Evolutionary conservation across 768 basidiomycete genomes (phyloP), one percentile per base, ranked within the genome.

Genomic region (Suillus luteus): DNA sequence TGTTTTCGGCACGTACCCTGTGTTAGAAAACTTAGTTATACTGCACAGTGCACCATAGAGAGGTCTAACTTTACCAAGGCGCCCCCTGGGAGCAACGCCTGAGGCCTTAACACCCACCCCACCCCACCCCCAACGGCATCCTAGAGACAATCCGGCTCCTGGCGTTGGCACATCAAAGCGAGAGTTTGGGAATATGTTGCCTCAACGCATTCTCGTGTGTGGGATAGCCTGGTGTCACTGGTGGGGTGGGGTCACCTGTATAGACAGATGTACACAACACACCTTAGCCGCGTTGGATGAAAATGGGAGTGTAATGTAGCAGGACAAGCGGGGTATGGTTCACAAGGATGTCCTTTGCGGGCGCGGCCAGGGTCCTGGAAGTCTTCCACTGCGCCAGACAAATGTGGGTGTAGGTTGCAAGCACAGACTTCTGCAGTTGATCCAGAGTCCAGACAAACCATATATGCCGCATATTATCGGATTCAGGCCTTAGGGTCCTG

Each of bases 141-240:
- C 69, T 89, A 9, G 85, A 86, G 65, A 95, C 89, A 73, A 96
- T 92, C 1, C 93, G 60, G 71, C 78, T 59, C 76, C 79, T 75
- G 1, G 93, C 95, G 71, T 95, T 96, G 52, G 81, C 77, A 89
- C 92, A 96, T 0, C 90, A 92, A 66, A 97, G 86, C 1, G 96
- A n/a, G 98, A 76, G 70, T 94, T 1, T 92, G 92, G 92, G 91
- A 41, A 90, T 84, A 67, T 88, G 74, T 77, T 27, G 81, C 85
- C 46, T 84, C 83, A 40, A 76, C 78, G 86, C 86, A 70, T 95
- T 87, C 72, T 87, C 83, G 75, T 98, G 98, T 1, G 96, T 81
- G 55, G 96, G 96, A 66, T 86, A 83, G 10, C 91, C 92, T 5
- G 96, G 95, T 3, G 96, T 97, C n/a, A n/a, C n/a, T n/a, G n/a